phyloP scores from a whole-genome alignment of 371 early-diverging fungal species.

The Mortierella sp. region DNA sequence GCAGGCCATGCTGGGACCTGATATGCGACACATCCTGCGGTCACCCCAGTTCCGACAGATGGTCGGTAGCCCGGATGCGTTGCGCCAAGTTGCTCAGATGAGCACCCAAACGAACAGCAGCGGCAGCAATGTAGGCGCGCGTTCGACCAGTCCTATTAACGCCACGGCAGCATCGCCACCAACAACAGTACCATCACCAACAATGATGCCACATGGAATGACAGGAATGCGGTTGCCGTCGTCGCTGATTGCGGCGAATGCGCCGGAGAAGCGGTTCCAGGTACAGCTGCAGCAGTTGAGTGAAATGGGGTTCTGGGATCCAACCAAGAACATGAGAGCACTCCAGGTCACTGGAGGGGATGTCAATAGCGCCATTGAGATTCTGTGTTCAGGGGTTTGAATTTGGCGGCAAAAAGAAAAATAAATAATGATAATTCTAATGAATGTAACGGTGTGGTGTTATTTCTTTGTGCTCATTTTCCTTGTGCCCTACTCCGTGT shows the following conservation, averaged over 20 bases:
- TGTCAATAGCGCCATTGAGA: conserved; percentile 94
- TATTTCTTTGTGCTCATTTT: neutral
- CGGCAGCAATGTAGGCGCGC: neutral
- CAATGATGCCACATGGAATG: conserved; percentile 27
- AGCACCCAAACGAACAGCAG: conserved; percentile 64
- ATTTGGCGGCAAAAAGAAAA: conserved; percentile 11
- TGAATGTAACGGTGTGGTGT: neutral
- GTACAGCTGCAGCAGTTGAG: conserved; percentile 92
- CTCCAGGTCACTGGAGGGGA: conserved; percentile 90
- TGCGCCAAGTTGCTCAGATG: conserved; percentile 84
- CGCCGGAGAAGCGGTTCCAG: conserved; percentile 91
- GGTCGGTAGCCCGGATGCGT: conserved; percentile 86
- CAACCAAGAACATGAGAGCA: conserved; percentile 90
- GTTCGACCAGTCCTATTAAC: conserved; percentile 20
- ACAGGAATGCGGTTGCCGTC: conserved; percentile 62
- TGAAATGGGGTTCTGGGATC: conserved; percentile 98
- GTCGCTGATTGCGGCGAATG: conserved; percentile 24
- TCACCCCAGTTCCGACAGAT: conserved; percentile 87
- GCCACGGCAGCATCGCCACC: conserved; percentile 30
- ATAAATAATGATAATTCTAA: neutral
- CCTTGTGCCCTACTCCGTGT: neutral
- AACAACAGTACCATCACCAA: conserved; percentile 23
- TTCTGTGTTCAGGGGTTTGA: conserved; percentile 64
- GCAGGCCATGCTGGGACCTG: conserved; percentile 80
- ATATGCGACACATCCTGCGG: conserved; percentile 77